phyloP scores from a whole-genome alignment of 352 stramenopile species.

The Pythium scleroteichum region DNA sequence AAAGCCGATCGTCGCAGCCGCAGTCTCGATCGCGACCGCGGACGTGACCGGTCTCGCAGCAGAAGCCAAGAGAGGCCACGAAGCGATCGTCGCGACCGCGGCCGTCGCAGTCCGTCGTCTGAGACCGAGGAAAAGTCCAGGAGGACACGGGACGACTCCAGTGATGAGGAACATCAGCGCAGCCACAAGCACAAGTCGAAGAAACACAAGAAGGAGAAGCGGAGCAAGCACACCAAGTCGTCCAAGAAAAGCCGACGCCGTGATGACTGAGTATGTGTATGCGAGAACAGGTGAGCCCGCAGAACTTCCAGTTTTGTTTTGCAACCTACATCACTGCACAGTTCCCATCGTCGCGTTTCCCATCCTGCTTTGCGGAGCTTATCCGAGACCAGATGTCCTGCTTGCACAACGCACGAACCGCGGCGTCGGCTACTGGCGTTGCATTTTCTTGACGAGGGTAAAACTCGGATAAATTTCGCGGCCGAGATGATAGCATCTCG shows the following conservation, averaged over 20 bases:
- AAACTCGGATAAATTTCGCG: slow-evolving; percentile 26
- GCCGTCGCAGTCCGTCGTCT: slow-evolving; percentile 21
- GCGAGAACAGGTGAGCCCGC: too few relatives aligned
- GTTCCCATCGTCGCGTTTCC: slow-evolving; percentile 17
- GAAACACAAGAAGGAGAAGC: slow-evolving; percentile 50
- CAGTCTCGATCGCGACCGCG: slow-evolving; percentile 2
- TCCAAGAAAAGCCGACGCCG: slow-evolving; percentile 35
- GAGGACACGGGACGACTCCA: slow-evolving; percentile 9
- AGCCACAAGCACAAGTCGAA: slow-evolving; percentile 42
- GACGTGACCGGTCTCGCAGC: slow-evolving; percentile 13
- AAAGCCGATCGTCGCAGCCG: slow-evolving; percentile 16
- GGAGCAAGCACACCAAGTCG: slow-evolving; percentile 36
- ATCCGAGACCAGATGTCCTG: slow-evolving; percentile 21
- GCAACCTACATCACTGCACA: slow-evolving; percentile 26
- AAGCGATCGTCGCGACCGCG: slow-evolving; percentile 20
- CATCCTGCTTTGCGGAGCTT: slow-evolving; percentile 2
- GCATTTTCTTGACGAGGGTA: slow-evolving; percentile 34
- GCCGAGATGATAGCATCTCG: slow-evolving; percentile 6
- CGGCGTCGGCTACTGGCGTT: slow-evolving; percentile 15
- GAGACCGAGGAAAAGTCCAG: not conserved
- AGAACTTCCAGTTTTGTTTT: slow-evolving; percentile 22
- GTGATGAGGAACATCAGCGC: slow-evolving; percentile 15
- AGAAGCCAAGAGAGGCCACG: slow-evolving; percentile 30
- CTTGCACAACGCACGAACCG: slow-evolving; percentile 19
- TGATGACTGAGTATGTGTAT: slow-evolving; percentile 21